Base-by-base conservation (phyloP, 2,329 filamentous ascomycete species). In the Metarhizium brunneum region DNA sequence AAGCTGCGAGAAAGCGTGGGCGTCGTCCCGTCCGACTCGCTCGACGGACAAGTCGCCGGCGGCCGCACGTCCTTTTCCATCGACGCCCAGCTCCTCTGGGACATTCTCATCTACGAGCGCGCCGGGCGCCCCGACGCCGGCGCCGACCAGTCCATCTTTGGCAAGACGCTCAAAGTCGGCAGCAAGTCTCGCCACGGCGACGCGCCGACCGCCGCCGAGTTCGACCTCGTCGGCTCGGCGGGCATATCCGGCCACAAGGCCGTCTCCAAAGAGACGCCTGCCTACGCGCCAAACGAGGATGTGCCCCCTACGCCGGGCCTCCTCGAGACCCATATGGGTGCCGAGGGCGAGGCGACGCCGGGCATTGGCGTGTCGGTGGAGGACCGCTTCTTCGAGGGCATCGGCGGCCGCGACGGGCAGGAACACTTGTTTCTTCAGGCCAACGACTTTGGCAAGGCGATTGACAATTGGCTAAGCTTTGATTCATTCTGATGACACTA, bases 201-300 rank as follows among this genome's bases (percentile, higher is more conserved):
- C 13, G 54, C 50, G 6, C 47, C 45, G 29, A 51, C 49, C 11
- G 61, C 59, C 0, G 66, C 63, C 1, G 69, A 70, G 36, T 71
- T 69, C 32, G 62, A 68, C 20, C 62, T 73, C 2, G 66, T 73
- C 35, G 71, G 71, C 7, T 72, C 69, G 0, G 67, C 67, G 10
- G 69, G 70, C 2, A 70, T 73, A 6, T 69, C 68, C 2, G 69
- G 67, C 0, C 71, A 73, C 60, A 70, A 68, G 50, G 63, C 69
- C 1, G 69, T 71, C n/a, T 65, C 66, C 0, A 61, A 65, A 25
- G 64, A 72, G 18, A 64, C 63, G 16, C 66, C 68, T 0, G 66
- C 64, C 0, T 71, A 71, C 50, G 68, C 70, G 1, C 70, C 70
- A 1, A 64, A 69, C 25, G 64, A 67, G 5, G 58, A 60, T 3